Percentiles rank a stretch among this genome's conserved stretches.
Conservation (phyloP, 2,329 filamentous ascomycete genomes). For the Penicillium sp. region DNA sequence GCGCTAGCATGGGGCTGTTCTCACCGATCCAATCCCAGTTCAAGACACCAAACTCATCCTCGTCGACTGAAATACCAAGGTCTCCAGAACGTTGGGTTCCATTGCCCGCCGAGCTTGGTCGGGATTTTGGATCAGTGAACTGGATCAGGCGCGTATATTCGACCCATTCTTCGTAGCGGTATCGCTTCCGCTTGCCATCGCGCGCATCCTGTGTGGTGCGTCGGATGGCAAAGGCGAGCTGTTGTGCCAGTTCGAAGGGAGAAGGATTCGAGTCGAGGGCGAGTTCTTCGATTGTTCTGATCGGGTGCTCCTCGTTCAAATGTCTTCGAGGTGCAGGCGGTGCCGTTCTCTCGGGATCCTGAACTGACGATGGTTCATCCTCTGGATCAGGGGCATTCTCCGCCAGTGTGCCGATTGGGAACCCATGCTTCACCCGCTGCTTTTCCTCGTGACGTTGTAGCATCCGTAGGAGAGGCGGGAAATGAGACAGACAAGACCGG, state of each 20-base stretch:
- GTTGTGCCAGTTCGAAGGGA: conserved; percentile 59
- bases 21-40: conserved; percentile 74
- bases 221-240: conserved; percentile 68
- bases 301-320: conserved; percentile 5
- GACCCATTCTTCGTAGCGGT: conserved; percentile 82
- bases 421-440: conserved; percentile 49
- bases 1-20: conserved; percentile 64
- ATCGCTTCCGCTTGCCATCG: conserved; percentile 58
- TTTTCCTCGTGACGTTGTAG: conserved; percentile 42
- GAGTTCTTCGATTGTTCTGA: conserved; percentile 45
- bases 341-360: conserved; percentile 1
- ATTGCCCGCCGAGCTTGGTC: conserved; percentile 1
- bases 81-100: background rate
- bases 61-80: conserved; percentile 41
- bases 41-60: conserved; percentile 58
- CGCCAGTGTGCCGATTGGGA: conserved; percentile 41
- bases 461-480: conserved; percentile 43
- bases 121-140: conserved; percentile 45
- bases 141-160: conserved; percentile 75
- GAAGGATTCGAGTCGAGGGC: conserved; percentile 46
- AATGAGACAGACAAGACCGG: conserved; percentile 48
- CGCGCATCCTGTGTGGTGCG: conserved; percentile 64
- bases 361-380: conserved; percentile 3
- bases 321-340: background rate
- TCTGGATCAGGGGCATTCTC: conserved; percentile 22